Base-by-base conservation (phyloP, 139 green algal species). In the Raphidocelis subcapitata region DNA sequence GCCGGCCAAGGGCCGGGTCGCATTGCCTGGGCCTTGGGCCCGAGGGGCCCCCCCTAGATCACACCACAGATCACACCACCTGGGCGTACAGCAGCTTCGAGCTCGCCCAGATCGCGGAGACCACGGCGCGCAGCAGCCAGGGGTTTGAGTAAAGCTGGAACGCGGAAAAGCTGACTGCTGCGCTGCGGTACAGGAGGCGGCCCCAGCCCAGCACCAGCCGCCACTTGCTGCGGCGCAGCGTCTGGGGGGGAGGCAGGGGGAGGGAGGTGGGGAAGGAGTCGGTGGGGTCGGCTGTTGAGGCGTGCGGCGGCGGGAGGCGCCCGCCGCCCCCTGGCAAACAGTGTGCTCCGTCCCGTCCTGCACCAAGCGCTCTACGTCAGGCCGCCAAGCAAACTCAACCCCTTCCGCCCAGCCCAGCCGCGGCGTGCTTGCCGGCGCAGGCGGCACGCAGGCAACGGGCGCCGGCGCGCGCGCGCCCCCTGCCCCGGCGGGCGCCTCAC, bases 121-220 rank as follows among this genome's bases (percentile, higher is more conserved):
- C 8, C 16, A 85, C n/a, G 0, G 75, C 80, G 10, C 80, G 65
- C 62, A 82, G 69, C 37, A 85, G 66, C 80, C 75, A 82, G 23
- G 80, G 80, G 69, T 85, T 77, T 32, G 82, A 63, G 61, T 85
- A 85, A 47, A 82, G 41, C 71, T 69, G 62, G 37, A 75, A 32
- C 0, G 57, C 77, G 28, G 62, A 67, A 44, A 75, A 75, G 56
- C 64, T 60, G 24, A 82, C 46, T 15, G 70, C 65, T 4, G 57
- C 37, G 18, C 64, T 56, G 35, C 71, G 51, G 59, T 76, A 75
- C 46, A 80, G 60, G n/a, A 60, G 49, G 47, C 71, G 70, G 14
- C 71, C 72, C 71, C 71, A 76, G 46, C 63, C 57, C 71, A 54
- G 56, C 12, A 83, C 44, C 49, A 73, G 36, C 12, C 69, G 62